A percentile compares a stretch with the other conserved stretches of the same genome.
Evolutionary conservation across 352 stramenopile genomes (phyloP).

Genomic region (Phytopythium helicoides): DNA sequence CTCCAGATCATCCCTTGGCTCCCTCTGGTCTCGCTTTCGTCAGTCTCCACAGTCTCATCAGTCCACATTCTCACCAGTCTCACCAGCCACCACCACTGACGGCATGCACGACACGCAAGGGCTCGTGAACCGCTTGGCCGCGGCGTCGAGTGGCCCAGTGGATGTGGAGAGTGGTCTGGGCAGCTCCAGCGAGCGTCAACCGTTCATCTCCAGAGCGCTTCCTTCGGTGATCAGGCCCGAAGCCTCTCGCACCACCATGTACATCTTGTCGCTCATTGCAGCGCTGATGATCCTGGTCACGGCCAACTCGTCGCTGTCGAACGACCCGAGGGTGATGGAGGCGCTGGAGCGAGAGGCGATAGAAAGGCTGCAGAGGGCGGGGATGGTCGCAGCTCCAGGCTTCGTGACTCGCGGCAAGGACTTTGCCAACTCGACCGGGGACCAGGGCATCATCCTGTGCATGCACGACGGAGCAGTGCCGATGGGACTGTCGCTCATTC

Average conservation of each 20-base stretch:
- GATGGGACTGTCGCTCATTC: constrained; percentile 35
- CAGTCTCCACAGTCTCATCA: too few relatives aligned
- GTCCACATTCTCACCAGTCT: too few relatives aligned
- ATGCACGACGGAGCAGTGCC: constrained; percentile 33
- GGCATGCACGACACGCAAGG: not conserved
- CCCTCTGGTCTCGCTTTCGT: too few relatives aligned
- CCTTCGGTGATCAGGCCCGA: not conserved
- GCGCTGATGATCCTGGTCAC: not conserved
- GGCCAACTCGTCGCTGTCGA: not conserved
- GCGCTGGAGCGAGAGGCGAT: not conserved
- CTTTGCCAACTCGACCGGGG: constrained; percentile 2
- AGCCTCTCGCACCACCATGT: not conserved
- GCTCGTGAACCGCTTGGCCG: constrained; percentile 2
- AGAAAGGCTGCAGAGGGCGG: not conserved
- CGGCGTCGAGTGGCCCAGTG: not conserved
- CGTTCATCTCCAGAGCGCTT: not conserved
- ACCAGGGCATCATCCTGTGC: constrained; percentile 38
- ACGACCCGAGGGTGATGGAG: not conserved
- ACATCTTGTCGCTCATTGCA: constrained; percentile 1
- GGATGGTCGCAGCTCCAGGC: not conserved
- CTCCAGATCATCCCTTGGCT: too few relatives aligned
- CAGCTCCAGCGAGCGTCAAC: too few relatives aligned
- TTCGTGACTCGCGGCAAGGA: not conserved
- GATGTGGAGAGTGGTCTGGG: not conserved
- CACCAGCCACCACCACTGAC: not conserved